These are phyloP conservation scores for Dimocarpus longan DNA, from an alignment of 345 rosid genomes.

Conservation along the genomic window DNA sequence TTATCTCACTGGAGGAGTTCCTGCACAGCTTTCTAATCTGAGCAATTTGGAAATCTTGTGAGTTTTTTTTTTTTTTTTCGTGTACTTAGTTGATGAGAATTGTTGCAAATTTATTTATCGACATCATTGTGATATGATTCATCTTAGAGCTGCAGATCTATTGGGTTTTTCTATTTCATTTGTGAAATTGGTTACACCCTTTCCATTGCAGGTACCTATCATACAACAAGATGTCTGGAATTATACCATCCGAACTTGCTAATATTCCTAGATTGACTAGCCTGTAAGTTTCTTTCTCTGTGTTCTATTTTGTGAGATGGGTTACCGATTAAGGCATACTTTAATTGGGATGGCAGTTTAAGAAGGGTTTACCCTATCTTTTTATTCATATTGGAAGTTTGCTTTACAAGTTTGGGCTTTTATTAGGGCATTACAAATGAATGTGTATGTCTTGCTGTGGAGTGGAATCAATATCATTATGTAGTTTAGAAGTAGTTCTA, in stretches of 20 bases:
- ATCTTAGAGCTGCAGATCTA: background rate
- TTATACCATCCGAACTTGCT: conserved; percentile 63
- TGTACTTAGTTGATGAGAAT: background rate
- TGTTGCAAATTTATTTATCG: background rate
- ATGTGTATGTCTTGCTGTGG: background rate
- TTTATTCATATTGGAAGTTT: background rate
- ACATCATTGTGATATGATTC: background rate
- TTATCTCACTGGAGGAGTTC: conserved; percentile 91
- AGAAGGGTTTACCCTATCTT: background rate
- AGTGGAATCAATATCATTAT: background rate
- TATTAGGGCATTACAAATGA: background rate
- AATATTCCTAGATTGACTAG: conserved; percentile 56
- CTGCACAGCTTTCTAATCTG: conserved; percentile 87
- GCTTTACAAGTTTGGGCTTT: background rate
- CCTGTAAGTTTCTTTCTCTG: conserved; percentile 51
- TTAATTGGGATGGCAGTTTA: background rate
- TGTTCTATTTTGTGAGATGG: background rate
- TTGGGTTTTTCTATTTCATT: conserved; percentile 1
- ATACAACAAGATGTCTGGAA: conserved; percentile 66
- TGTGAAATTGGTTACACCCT: conserved; percentile 11
- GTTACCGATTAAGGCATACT: background rate
- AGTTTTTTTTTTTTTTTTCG: conserved; percentile 27
- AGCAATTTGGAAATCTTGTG: conserved; percentile 89
- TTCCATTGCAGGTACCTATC: conserved; percentile 56
- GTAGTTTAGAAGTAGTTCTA: background rate